A percentile compares a stretch with the other conserved stretches of the same genome.
These are phyloP conservation scores for Phytopythium cucurbitacearum DNA, from an alignment of 352 stramenopile species.

Conservation along the genomic window DNA sequence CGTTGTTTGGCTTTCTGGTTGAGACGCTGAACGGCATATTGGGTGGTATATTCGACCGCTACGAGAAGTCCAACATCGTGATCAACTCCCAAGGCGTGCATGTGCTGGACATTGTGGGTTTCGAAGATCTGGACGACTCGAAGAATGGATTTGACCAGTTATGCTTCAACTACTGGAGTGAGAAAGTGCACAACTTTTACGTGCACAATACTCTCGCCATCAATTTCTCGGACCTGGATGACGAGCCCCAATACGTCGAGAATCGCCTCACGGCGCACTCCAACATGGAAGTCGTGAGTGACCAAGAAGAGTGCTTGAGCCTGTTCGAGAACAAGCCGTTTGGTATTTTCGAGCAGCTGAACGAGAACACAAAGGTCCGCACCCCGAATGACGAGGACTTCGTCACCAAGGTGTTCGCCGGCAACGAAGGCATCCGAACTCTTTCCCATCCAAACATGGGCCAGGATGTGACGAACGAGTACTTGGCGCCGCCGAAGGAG, in stretches of 20 bases:
- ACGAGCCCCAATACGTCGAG: constrained; percentile 63
- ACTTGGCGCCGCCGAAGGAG: constrained; percentile 66
- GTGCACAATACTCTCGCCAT: constrained; percentile 69
- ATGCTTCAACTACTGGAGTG: constrained; percentile 84
- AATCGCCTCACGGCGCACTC: constrained; percentile 50
- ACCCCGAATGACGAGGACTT: constrained; percentile 75
- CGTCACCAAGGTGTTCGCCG: constrained; percentile 71
- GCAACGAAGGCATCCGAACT: constrained; percentile 46
- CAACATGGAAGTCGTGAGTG: constrained; percentile 43
- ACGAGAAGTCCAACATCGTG: constrained; percentile 81
- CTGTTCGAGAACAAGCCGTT: constrained; percentile 73
- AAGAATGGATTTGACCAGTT: constrained; percentile 76
- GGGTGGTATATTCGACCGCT: constrained; percentile 77
- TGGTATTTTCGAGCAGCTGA: constrained; percentile 68
- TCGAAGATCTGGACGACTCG: constrained; percentile 53
- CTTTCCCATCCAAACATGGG: constrained; percentile 59
- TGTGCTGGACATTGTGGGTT: constrained; percentile 77
- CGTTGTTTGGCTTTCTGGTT: constrained; percentile 72
- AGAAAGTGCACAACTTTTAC: constrained; percentile 81
- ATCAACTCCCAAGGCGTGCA: constrained; percentile 79
- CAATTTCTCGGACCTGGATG: constrained; percentile 50
- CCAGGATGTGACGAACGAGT: constrained; percentile 52
- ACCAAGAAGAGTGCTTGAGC: constrained; percentile 61
- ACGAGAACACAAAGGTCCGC: constrained; percentile 61
- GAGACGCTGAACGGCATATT: constrained; percentile 80